These are phyloP conservation scores for Articulospora tetracladia DNA, from an alignment of 495 filamentous ascomycete species.

Conservation along the genomic window DNA sequence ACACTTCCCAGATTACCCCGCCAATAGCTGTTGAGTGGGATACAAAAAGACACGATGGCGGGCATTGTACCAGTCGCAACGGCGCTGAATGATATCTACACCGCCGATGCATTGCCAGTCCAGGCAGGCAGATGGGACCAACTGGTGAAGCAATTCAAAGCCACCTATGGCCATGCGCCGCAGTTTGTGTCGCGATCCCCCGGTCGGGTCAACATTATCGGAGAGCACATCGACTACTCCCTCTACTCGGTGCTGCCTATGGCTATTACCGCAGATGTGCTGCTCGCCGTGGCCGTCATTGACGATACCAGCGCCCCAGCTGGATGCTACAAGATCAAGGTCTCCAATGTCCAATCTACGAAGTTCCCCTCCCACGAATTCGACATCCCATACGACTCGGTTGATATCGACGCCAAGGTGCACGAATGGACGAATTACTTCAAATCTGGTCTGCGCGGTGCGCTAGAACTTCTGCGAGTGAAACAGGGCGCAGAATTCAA, in stretches of 20 bases:
- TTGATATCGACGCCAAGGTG: slow-evolving; percentile 77
- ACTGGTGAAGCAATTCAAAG: slow-evolving; percentile 67
- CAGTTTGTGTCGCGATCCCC: slow-evolving; percentile 88
- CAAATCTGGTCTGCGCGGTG: slow-evolving; percentile 83
- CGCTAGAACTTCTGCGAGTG: slow-evolving; percentile 72
- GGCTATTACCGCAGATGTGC: slow-evolving; percentile 85
- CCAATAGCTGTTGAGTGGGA: not conserved
- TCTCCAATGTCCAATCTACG: slow-evolving; percentile 72
- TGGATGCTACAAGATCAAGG: slow-evolving; percentile 48
- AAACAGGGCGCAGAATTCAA: slow-evolving; percentile 54
- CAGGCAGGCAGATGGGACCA: slow-evolving; percentile 67
- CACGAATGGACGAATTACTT: slow-evolving; percentile 99
- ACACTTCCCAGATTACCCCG: slow-evolving; percentile 2
- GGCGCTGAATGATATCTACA: slow-evolving; percentile 65
- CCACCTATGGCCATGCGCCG: slow-evolving; percentile 64
- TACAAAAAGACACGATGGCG: slow-evolving; percentile 39
- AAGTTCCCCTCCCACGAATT: slow-evolving; percentile 80
- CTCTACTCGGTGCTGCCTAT: slow-evolving; percentile 95
- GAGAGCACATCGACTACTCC: slow-evolving; percentile 98
- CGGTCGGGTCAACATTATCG: slow-evolving; percentile 96
- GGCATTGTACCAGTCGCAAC: slow-evolving; percentile 52
- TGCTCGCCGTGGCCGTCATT: slow-evolving; percentile 75
- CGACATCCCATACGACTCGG: slow-evolving; percentile 52
- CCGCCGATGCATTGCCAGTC: slow-evolving; percentile 48
- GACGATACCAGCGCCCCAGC: slow-evolving; percentile 33